Evolutionary conservation across 83 land plant genomes (phyloP), one percentile per base, ranked within the genome.

Genomic region (Diphasiastrum complanatum): DNA sequence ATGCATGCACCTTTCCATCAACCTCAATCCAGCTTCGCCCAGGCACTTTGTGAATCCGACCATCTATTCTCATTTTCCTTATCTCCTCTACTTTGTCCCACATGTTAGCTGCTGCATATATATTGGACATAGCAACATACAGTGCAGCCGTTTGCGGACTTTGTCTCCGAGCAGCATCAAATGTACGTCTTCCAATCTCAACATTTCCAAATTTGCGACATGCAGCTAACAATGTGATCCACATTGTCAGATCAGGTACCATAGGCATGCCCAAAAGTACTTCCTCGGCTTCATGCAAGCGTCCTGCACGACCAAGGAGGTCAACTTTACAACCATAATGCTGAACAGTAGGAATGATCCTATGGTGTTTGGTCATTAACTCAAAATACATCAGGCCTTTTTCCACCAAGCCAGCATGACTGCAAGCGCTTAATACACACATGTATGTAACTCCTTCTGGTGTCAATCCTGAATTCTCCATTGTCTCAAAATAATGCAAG

Each of bases 11-110:
- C n/a, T n/a, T n/a, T n/a, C n/a, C n/a, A n/a, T n/a, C n/a, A n/a
- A n/a, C n/a, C n/a, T n/a, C n/a, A n/a, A n/a, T n/a, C n/a, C n/a
- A n/a, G n/a, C n/a, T n/a, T n/a, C n/a, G n/a, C n/a, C n/a, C n/a
- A n/a, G n/a, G n/a, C n/a, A n/a, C n/a, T n/a, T n/a, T n/a, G n/a
- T n/a, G n/a, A n/a, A n/a, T n/a, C n/a, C n/a, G n/a, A n/a, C n/a
- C n/a, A n/a, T n/a, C n/a, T n/a, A n/a, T n/a, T n/a, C n/a, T 67
- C 19, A 1, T 16, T 2, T 19, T 58, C 33, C 63, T 56, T 3
- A 18, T 27, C 8, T 46, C 41, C 5, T 6, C 5, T 1, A 54
- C 70, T 37, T 57, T 48, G 28, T 47, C 52, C 70, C 52, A 47
- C 12, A 32, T 23, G 5, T 45, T 32, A 23, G 32, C 52, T 14